These are phyloP conservation scores for Fonsecaea nubica DNA, from an alignment of 2,329 filamentous ascomycete genomes.

Conservation along the genomic window DNA sequence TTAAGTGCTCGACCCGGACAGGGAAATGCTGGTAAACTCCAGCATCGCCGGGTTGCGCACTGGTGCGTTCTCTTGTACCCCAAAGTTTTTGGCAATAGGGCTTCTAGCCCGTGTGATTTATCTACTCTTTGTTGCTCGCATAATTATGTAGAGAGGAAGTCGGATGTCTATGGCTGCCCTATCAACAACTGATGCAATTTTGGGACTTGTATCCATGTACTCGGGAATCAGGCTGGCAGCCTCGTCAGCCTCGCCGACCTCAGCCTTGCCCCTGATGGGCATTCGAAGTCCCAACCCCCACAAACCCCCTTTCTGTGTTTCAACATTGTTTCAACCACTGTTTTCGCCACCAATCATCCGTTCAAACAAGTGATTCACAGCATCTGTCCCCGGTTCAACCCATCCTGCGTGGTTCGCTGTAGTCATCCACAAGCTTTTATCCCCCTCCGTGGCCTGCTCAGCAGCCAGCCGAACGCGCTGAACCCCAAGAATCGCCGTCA, in stretches of 20 bases:
- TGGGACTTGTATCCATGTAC: neutral
- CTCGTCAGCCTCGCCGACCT: neutral
- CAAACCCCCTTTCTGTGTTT: constrained; percentile 19
- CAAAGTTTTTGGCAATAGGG: neutral
- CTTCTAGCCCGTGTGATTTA: neutral
- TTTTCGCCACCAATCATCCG: constrained; percentile 15
- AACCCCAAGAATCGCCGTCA: neutral
- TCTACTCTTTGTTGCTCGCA: neutral
- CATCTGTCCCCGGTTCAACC: neutral
- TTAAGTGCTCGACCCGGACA: neutral
- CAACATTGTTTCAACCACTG: constrained; percentile 22
- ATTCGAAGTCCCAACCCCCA: neutral
- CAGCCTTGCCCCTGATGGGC: neutral
- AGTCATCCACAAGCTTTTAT: neutral
- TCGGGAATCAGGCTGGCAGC: neutral
- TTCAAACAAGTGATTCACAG: neutral
- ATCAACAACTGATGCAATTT: neutral
- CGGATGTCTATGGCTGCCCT: neutral
- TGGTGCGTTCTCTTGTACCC: no score
- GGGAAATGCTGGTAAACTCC: neutral
- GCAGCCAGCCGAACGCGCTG: constrained; percentile 14
- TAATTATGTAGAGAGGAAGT: neutral
- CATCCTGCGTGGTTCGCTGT: neutral
- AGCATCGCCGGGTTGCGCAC: neutral
- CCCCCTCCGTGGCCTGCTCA: neutral